phyloP scores from a whole-genome alignment of 371 early-diverging fungal species.

The Apophysomyces elegans region DNA sequence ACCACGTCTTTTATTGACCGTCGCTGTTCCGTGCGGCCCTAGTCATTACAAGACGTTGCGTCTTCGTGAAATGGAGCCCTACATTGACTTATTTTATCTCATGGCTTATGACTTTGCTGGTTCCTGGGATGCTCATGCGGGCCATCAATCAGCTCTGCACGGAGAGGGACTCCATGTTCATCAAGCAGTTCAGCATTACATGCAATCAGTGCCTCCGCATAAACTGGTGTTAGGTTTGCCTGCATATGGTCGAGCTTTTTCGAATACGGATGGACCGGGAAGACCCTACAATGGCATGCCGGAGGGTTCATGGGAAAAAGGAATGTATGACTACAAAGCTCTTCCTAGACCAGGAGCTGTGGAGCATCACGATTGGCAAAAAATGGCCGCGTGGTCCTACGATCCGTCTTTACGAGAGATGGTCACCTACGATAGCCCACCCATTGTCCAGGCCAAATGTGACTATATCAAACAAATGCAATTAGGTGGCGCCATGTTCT shows the following conservation, averaged over 20 bases:
- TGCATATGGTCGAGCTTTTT: constrained; percentile 83
- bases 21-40: constrained; percentile 73
- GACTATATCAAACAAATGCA: constrained; percentile 67
- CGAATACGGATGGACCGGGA: constrained; percentile 28
- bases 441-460: constrained; percentile 72
- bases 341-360: constrained; percentile 69
- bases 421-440: constrained; percentile 84
- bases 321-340: constrained; percentile 77
- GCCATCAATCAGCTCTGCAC: constrained; percentile 86
- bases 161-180: constrained; percentile 59
- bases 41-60: constrained; percentile 61
- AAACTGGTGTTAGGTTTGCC: constrained; percentile 80
- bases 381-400: constrained; percentile 78
- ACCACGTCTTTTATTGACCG: constrained; percentile 62
- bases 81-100: constrained; percentile 74
- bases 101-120: constrained; percentile 85
- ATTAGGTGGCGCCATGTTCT: constrained; percentile 87
- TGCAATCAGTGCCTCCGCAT: constrained; percentile 63
- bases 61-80: constrained; percentile 64
- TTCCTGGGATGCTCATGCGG: constrained; percentile 74
- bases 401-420: constrained; percentile 67
- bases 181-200: constrained; percentile 67
- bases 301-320: constrained; percentile 83
- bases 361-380: constrained; percentile 68
- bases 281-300: constrained; percentile 63